Percentiles rank a stretch among this genome's conserved stretches.
These are phyloP conservation scores for Calonectria ilicicola DNA, from an alignment of 2,329 filamentous ascomycete genomes.

Conservation along the genomic window DNA sequence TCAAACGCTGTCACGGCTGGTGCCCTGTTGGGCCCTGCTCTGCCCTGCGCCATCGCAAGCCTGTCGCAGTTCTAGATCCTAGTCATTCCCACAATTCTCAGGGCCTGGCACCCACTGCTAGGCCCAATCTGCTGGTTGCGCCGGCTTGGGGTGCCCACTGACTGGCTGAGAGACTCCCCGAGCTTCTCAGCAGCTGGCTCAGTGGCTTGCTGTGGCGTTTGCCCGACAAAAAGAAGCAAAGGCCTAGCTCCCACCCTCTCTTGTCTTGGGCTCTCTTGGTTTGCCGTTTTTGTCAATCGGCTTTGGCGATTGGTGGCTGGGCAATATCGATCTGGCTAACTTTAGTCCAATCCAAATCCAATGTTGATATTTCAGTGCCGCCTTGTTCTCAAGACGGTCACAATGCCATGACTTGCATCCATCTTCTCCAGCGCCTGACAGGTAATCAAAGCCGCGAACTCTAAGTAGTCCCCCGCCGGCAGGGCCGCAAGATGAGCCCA, in stretches of 20 bases:
- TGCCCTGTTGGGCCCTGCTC: conserved; percentile 15
- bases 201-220: conserved; percentile 23
- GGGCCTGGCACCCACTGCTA: conserved; percentile 10
- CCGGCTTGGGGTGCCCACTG: conserved; percentile 5
- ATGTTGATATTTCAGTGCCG: not conserved
- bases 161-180: conserved; percentile 19
- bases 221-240: not conserved
- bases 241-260: not conserved
- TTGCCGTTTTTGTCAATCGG: not conserved
- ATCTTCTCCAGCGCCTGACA: not conserved
- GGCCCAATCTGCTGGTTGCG: conserved; percentile 8
- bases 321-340: not conserved
- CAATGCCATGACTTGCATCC: conserved; percentile 1
- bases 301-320: not conserved
- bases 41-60: conserved; percentile 24
- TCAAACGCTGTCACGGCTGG: conserved; percentile 13
- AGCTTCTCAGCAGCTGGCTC: conserved; percentile 6
- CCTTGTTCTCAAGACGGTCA: not conserved
- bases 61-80: conserved; percentile 25
- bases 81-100: conserved; percentile 14
- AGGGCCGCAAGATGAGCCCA: not conserved
- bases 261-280: not conserved
- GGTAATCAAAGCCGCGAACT: conserved; percentile 8
- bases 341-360: not conserved
- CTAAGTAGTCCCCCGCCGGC: not conserved